Percentiles rank a stretch among this genome's conserved stretches.
Conservation (phyloP, 345 rosid genomes). For the Microcos paniculata region DNA sequence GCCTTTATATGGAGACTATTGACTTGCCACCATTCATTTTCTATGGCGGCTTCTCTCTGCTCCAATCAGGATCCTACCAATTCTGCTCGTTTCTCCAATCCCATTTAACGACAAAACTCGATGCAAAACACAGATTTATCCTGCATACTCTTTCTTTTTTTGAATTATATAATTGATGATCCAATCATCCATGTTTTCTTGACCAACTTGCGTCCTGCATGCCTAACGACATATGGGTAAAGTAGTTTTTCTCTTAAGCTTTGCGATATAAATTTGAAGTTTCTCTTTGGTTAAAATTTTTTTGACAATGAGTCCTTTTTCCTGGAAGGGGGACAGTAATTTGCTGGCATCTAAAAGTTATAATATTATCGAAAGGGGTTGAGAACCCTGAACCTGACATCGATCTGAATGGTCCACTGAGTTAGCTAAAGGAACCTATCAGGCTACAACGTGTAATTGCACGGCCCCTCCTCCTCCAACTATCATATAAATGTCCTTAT, state of each 20-base stretch:
- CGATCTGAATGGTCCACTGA: not conserved
- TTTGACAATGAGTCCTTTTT: constrained; percentile 14
- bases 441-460: not conserved
- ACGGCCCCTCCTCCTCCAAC: not conserved
- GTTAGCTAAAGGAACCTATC: not conserved
- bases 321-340: not conserved
- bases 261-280: not conserved
- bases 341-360: constrained; percentile 10
- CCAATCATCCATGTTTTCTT: not conserved
- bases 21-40: not conserved
- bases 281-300: not conserved
- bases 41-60: constrained; percentile 1
- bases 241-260: no score
- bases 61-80: not conserved
- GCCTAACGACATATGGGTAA: no score
- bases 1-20: not conserved
- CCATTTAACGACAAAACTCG: not conserved
- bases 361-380: constrained; percentile 15
- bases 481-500: not conserved
- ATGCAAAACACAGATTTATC: not conserved
- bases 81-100: not conserved
- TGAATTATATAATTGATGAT: not conserved
- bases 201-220: no score
- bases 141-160: not conserved
- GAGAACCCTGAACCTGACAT: not conserved